These are phyloP conservation scores for Chaetomium tenue DNA, from an alignment of 495 filamentous ascomycete genomes.

Conservation along the genomic window DNA sequence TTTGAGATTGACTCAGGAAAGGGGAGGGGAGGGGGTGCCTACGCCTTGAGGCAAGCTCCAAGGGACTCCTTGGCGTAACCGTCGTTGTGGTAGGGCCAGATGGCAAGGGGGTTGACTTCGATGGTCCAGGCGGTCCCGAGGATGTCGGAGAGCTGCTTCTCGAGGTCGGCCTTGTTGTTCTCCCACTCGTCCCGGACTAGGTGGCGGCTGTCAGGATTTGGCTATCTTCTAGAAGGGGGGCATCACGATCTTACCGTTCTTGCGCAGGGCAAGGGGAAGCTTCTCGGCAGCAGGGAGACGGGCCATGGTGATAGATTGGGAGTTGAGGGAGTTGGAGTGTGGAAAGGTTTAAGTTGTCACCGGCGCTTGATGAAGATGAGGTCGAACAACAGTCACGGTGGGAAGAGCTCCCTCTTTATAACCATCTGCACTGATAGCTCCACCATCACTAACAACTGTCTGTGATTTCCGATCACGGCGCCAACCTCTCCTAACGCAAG, in stretches of 20 bases:
- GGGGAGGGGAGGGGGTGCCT: conserved; percentile 13
- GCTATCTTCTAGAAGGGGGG: background rate
- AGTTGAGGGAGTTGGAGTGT: background rate
- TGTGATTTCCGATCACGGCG: background rate
- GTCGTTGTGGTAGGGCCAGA: conserved; percentile 51
- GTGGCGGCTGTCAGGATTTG: conserved; percentile 6
- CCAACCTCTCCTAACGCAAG: background rate
- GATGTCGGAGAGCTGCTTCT: conserved; percentile 43
- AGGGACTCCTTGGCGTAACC: conserved; percentile 48
- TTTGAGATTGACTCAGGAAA: background rate
- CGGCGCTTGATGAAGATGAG: background rate
- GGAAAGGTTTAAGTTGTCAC: background rate
- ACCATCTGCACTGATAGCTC: no score
- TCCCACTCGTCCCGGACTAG: conserved; percentile 55
- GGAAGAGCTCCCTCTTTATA: conserved; percentile 9
- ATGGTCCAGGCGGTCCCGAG: conserved; percentile 50
- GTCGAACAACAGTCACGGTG: background rate
- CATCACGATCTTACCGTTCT: conserved; percentile 43
- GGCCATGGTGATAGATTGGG: conserved; percentile 32
- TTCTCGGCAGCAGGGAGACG: conserved; percentile 49
- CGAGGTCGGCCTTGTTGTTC: conserved; percentile 45
- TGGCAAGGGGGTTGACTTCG: conserved; percentile 46
- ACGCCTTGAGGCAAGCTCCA: conserved; percentile 48
- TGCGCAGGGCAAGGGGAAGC: conserved; percentile 53
- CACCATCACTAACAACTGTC: background rate